These are phyloP conservation scores for Combretum micranthum DNA, from an alignment of 345 rosid genomes.

Conservation along the genomic window DNA sequence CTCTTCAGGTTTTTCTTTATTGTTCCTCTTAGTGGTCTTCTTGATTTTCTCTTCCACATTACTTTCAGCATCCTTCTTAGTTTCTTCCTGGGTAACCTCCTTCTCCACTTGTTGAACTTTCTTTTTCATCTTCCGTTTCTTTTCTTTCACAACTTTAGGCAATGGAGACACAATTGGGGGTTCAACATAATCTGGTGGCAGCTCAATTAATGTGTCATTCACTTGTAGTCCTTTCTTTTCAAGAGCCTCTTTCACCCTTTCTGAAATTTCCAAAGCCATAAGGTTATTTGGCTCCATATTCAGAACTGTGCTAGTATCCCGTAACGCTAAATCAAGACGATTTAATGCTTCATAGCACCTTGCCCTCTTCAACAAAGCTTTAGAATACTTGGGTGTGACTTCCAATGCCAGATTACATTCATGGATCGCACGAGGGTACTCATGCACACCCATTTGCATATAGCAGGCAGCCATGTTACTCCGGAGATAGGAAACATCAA, in stretches of 20 bases:
- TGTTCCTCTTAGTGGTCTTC: slow-evolving; percentile 29
- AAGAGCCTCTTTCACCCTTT: slow-evolving; percentile 52
- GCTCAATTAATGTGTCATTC: slow-evolving; percentile 53
- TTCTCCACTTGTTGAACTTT: slow-evolving; percentile 17
- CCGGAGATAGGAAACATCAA: slow-evolving; percentile 54
- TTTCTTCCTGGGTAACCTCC: slow-evolving; percentile 17
- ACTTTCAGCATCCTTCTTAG: slow-evolving; percentile 23
- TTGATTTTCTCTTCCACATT: slow-evolving; percentile 9
- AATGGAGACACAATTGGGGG: slow-evolving; percentile 32
- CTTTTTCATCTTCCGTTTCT: slow-evolving; percentile 30
- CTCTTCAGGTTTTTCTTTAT: slow-evolving; percentile 21
- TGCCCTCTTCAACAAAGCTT: slow-evolving; percentile 78
- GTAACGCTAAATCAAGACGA: slow-evolving; percentile 64
- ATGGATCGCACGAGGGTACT: slow-evolving; percentile 65
- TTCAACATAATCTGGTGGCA: slow-evolving; percentile 67
- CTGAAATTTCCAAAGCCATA: slow-evolving; percentile 65
- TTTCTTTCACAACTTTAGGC: slow-evolving; percentile 32
- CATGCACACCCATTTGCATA: slow-evolving; percentile 73
- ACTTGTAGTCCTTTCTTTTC: slow-evolving; percentile 56
- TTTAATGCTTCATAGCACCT: slow-evolving; percentile 88
- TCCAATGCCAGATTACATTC: slow-evolving; percentile 74
- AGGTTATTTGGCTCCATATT: slow-evolving; percentile 60
- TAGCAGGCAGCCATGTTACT: slow-evolving; percentile 83
- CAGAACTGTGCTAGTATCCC: slow-evolving; percentile 62
- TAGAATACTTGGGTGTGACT: slow-evolving; percentile 58